Evolutionary conservation across 2,329 filamentous ascomycete genomes (phyloP).

Genomic region (Colletotrichum sp.): DNA sequence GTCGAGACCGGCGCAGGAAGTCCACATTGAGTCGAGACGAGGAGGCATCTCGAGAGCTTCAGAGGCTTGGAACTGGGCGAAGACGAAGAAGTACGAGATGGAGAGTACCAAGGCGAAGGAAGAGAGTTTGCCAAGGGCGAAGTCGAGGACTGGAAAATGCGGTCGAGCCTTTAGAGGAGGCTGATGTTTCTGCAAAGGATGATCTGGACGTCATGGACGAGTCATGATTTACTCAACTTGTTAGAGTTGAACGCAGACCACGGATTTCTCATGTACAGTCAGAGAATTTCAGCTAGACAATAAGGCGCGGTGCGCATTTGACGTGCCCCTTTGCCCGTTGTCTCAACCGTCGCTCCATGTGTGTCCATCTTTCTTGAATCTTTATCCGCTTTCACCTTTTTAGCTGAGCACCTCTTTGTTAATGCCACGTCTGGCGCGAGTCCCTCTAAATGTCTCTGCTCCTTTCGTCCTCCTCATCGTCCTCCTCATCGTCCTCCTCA

Average conservation of each 20-base stretch:
- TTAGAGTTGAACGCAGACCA: not conserved
- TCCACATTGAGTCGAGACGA: conserved; percentile 65
- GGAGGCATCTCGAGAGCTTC: conserved; percentile 73
- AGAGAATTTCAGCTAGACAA: too few relatives aligned
- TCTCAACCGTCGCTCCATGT: too few relatives aligned
- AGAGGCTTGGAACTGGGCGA: conserved; percentile 70
- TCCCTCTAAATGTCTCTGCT: too few relatives aligned
- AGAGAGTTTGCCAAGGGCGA: conserved; percentile 54
- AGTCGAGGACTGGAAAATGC: conserved; percentile 61
- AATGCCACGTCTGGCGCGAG: fast-evolving
- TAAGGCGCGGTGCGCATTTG: too few relatives aligned
- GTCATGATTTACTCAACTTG: not conserved
- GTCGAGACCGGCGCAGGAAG: too few relatives aligned
- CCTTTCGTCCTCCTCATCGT: too few relatives aligned
- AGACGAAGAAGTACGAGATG: conserved; percentile 67
- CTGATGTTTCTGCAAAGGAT: not conserved
- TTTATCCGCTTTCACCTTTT: too few relatives aligned
- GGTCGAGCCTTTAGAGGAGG: conserved; percentile 46
- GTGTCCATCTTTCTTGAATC: too few relatives aligned
- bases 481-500: too few relatives aligned
- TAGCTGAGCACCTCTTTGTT: too few relatives aligned
- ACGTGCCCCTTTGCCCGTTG: too few relatives aligned
- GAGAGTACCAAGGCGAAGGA: conserved; percentile 66
- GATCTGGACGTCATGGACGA: conserved; percentile 13
- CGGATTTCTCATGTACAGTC: too few relatives aligned